Conservation (phyloP, 768 basidiomycete genomes). For the Lyophyllum decastes region DNA sequence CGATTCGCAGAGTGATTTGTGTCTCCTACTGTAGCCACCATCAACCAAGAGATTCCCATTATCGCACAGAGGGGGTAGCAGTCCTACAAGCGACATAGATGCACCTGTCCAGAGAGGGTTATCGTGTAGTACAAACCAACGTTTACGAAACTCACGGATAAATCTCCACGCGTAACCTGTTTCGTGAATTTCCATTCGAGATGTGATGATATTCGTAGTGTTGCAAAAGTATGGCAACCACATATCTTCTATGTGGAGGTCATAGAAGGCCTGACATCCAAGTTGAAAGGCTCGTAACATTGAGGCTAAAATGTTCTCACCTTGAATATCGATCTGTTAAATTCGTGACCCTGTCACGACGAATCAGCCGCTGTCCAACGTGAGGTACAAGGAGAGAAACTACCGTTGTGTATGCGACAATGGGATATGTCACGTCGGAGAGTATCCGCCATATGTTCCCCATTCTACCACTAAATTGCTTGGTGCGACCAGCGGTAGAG, state of each 20-base stretch:
- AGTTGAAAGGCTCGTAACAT: background rate
- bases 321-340: constrained; percentile 95
- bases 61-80: constrained; percentile 93
- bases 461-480: constrained; percentile 92
- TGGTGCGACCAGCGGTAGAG: constrained; percentile 80
- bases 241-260: constrained; percentile 95
- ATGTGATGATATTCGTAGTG: constrained; percentile 95
- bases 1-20: background rate
- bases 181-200: constrained; percentile 95
- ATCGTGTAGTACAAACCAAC: constrained; percentile 7
- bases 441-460: constrained; percentile 92
- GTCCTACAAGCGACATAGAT: constrained; percentile 95
- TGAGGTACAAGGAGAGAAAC: constrained; percentile 5
- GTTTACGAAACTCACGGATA: constrained; percentile 55
- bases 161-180: constrained; percentile 99
- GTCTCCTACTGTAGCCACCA: constrained; percentile 76
- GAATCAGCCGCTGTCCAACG: background rate
- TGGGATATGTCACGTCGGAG: constrained; percentile 91
- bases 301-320: constrained; percentile 30
- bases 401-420: constrained; percentile 89
- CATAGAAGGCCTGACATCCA: constrained; percentile 74
- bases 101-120: constrained; percentile 56
- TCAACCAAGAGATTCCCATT: constrained; percentile 92
- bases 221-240: constrained; percentile 99
- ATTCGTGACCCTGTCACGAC: constrained; percentile 79